A percentile compares a stretch with the other conserved stretches of the same genome.
phyloP scores from a whole-genome alignment of 2,329 filamentous ascomycete species.

The Sphaerulina musiva region DNA sequence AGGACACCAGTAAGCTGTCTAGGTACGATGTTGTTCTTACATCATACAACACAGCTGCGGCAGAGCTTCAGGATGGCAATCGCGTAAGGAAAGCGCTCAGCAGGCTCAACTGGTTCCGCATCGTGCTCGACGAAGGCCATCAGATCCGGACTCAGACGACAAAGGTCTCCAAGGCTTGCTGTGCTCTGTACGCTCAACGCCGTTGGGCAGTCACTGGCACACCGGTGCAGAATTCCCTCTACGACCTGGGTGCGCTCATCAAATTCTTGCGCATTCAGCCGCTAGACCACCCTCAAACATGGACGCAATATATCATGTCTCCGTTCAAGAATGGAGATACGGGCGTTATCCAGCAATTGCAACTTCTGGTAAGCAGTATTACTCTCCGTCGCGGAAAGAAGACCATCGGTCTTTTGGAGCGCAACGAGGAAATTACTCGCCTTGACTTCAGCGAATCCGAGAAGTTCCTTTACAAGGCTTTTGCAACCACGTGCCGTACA shows the following conservation, averaged over 20 bases:
- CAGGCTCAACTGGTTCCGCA: slow-evolving; percentile 83
- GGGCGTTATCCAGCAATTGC: slow-evolving; percentile 74
- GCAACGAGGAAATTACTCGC: slow-evolving; percentile 64
- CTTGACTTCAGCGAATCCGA: slow-evolving; percentile 74
- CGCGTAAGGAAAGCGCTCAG: slow-evolving; percentile 57
- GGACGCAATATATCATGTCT: slow-evolving; percentile 70
- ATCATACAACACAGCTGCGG: slow-evolving; percentile 81
- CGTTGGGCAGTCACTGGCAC: slow-evolving; percentile 98
- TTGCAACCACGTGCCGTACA: slow-evolving; percentile 71
- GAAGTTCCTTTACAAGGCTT: slow-evolving; percentile 71
- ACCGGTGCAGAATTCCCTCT: slow-evolving; percentile 86
- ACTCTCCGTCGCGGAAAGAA: slow-evolving; percentile 88
- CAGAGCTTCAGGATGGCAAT: slow-evolving; percentile 47
- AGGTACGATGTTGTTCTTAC: slow-evolving; percentile 81
- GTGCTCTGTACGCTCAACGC: slow-evolving; percentile 68
- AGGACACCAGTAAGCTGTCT: slow-evolving; percentile 60
- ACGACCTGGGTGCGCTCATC: slow-evolving; percentile 80
- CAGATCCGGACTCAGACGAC: slow-evolving; percentile 83
- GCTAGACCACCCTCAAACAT: slow-evolving; percentile 71
- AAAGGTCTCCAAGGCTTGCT: slow-evolving; percentile 76
- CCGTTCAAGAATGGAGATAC: slow-evolving; percentile 85
- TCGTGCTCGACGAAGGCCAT: slow-evolving; percentile 91
- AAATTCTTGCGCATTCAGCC: slow-evolving; percentile 78
- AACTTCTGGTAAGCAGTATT: slow-evolving; percentile 87
- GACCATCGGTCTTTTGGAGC: slow-evolving; percentile 72